A percentile compares a stretch with the other conserved stretches of the same genome.
Evolutionary conservation across 2,329 filamentous ascomycete species (phyloP).

Genomic region (Ophiocordyceps camponoti-rufipedis): DNA sequence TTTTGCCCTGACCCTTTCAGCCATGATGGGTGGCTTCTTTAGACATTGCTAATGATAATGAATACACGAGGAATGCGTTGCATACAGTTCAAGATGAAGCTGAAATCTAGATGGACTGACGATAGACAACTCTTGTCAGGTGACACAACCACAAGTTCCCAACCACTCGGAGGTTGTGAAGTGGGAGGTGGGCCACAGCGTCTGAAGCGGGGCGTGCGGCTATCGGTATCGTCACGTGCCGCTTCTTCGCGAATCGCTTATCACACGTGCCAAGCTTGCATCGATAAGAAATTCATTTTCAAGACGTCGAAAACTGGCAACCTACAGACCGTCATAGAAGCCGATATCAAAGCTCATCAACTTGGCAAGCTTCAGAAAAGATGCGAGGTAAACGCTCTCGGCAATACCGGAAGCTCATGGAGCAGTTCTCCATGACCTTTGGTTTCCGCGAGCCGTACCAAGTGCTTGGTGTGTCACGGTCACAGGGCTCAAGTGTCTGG

Average conservation of each 20-base stretch:
- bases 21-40: not conserved
- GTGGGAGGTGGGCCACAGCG: too few relatives aligned
- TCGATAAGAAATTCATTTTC: constrained; percentile 22
- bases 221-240: too few relatives aligned
- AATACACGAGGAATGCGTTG: too few relatives aligned
- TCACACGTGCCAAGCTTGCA: constrained; percentile 13
- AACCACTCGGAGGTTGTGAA: too few relatives aligned
- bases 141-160: too few relatives aligned
- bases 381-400: constrained; percentile 35
- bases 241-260: constrained; percentile 5
- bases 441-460: constrained; percentile 91
- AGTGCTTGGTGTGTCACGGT: constrained; percentile 41
- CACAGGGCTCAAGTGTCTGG: not conserved
- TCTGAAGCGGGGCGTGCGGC: too few relatives aligned
- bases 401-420: constrained; percentile 67
- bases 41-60: not conserved
- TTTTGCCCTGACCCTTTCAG: not conserved
- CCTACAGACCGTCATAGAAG: not conserved
- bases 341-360: not conserved
- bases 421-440: constrained; percentile 73
- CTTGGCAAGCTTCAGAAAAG: constrained; percentile 4
- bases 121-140: too few relatives aligned
- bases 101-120: too few relatives aligned
- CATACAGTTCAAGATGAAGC: too few relatives aligned
- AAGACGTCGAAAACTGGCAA: too few relatives aligned